A percentile compares a stretch with the other conserved stretches of the same genome.
Conservation (phyloP, 441 rosid genomes). For the Iberis amara region DNA sequence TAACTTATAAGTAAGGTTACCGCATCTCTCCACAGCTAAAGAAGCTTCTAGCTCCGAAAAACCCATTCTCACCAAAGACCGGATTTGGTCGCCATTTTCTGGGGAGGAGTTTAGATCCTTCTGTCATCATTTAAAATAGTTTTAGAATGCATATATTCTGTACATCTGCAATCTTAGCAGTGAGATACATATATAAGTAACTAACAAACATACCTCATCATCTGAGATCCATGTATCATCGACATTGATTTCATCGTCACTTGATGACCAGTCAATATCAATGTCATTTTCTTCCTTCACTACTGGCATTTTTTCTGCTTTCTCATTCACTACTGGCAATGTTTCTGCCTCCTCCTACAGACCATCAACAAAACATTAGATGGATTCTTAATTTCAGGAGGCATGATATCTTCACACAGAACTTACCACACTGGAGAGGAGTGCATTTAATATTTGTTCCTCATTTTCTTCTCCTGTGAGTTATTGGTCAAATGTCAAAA, state of each 20-base stretch:
- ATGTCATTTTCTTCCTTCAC: conserved; percentile 35
- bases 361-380: conserved; percentile 1
- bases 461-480: conserved; percentile 56
- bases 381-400: background rate
- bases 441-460: conserved; percentile 55
- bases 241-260: conserved; percentile 47
- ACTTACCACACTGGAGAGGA: conserved; percentile 54
- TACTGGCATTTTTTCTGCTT: conserved; percentile 41
- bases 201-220: conserved; percentile 43
- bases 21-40: conserved; percentile 80
- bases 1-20: conserved; percentile 33
- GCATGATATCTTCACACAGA: background rate
- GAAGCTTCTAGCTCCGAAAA: conserved; percentile 59
- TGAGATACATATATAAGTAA: conserved; percentile 1
- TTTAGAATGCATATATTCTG: background rate
- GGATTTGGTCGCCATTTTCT: conserved; percentile 31
- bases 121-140: conserved; percentile 19
- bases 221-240: conserved; percentile 44
- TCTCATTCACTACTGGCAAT: conserved; percentile 43
- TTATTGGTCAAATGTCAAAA: conserved; percentile 20
- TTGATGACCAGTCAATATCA: conserved; percentile 40
- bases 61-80: conserved; percentile 60
- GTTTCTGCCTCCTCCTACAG: conserved; percentile 52
- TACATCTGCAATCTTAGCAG: background rate
- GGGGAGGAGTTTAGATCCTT: conserved; percentile 22